A percentile compares a stretch with the other conserved stretches of the same genome.
Conservation (phyloP, 805 yeast genomes). For the Pichia scutulata region DNA sequence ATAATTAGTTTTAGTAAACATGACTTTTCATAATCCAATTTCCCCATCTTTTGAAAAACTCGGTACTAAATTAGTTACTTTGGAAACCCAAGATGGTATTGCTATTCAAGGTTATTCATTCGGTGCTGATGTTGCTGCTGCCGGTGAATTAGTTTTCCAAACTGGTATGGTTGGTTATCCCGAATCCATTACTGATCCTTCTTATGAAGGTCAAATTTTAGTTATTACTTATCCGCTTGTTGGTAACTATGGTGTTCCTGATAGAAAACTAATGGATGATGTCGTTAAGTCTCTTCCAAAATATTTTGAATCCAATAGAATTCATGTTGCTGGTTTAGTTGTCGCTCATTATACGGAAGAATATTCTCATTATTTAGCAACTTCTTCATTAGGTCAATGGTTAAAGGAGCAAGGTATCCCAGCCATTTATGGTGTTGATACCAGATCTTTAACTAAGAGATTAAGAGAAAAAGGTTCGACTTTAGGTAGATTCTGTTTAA, state of each 20-base stretch:
- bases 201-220: constrained; percentile 94
- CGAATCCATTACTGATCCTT: constrained; percentile 95
- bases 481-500: constrained; percentile 77
- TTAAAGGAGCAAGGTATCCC: constrained; percentile 86
- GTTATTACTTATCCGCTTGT: constrained; percentile 95
- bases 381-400: constrained; percentile 90
- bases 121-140: constrained; percentile 82
- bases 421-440: constrained; percentile 96
- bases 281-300: constrained; percentile 70
- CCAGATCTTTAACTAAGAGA: constrained; percentile 88
- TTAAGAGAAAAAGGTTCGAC: constrained; percentile 91
- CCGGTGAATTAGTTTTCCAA: constrained; percentile 98
- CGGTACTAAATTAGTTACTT: constrained; percentile 76
- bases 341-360: constrained; percentile 97
- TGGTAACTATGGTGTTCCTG: constrained; percentile 99
- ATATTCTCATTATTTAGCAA: constrained; percentile 89
- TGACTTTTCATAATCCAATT: constrained; percentile 64
- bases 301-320: constrained; percentile 85
- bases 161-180: constrained; percentile 99
- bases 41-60: constrained; percentile 83
- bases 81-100: constrained; percentile 82
- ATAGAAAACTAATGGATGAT: constrained; percentile 68
- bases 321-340: constrained; percentile 94
- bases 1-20: background rate
- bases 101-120: constrained; percentile 92